These are phyloP conservation scores for Ogataea degrootiae DNA, from an alignment of 805 yeast genomes.

Conservation along the genomic window DNA sequence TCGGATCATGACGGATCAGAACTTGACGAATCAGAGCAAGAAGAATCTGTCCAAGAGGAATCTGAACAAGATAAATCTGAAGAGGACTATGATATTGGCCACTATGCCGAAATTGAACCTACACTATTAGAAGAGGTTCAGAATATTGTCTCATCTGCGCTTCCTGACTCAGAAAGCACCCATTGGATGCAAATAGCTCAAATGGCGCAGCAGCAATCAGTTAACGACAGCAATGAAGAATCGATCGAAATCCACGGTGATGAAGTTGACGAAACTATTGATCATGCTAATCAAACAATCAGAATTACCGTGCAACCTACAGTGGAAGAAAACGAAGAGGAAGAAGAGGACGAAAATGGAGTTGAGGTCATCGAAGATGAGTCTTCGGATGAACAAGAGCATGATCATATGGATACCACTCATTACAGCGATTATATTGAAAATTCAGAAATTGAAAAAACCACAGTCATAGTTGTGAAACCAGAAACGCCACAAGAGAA, in stretches of 20 bases:
- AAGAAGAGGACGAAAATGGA: not conserved
- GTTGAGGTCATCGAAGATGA: not conserved
- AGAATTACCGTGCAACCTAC: not conserved
- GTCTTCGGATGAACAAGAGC: not conserved
- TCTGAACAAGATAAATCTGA: not conserved
- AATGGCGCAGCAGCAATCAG: conserved; percentile 5
- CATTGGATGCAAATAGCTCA: conserved; percentile 11
- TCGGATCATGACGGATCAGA: conserved; percentile 1
- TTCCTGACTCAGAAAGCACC: not conserved
- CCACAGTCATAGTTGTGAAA: conserved; percentile 6
- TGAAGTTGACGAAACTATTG: conserved; percentile 4
- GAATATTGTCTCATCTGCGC: not conserved
- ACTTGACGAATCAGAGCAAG: conserved; percentile 8
- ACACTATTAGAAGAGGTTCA: not conserved
- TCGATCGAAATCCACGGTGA: conserved; percentile 3
- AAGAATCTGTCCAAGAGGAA: conserved; percentile 5
- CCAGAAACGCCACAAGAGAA: not conserved
- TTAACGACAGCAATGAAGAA: not conserved
- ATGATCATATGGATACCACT: no score
- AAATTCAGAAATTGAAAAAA: conserved; percentile 1
- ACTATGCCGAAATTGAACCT: not conserved
- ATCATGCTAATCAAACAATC: not conserved
- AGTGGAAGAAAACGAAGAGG: not conserved
- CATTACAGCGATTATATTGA: not conserved
- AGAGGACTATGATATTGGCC: not conserved